Evolutionary conservation across 2,329 filamentous ascomycete genomes (phyloP).

Genomic region (Talaromyces sp.): DNA sequence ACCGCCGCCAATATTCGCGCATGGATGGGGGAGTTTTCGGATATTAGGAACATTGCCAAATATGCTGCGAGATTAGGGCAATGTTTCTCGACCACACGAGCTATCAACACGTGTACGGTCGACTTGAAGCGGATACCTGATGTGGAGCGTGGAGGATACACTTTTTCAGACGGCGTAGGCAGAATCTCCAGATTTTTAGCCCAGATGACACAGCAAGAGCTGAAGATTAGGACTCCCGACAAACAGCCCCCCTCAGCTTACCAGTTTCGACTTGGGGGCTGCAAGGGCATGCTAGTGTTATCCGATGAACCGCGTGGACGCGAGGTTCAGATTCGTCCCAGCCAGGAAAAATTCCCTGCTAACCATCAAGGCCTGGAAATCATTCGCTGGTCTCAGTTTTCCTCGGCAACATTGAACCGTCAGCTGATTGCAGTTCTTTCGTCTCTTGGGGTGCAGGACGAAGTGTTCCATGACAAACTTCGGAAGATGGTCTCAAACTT

Average conservation of each 20-base stretch:
- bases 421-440: conserved; percentile 87
- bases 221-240: conserved; percentile 56
- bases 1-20: conserved; percentile 72
- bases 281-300: conserved; percentile 80
- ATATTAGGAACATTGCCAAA: conserved; percentile 82
- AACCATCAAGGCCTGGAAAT: conserved; percentile 74
- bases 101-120: conserved; percentile 62
- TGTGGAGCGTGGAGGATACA: conserved; percentile 63
- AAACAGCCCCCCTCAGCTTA: conserved; percentile 70
- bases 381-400: conserved; percentile 72
- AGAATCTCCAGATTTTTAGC: conserved; percentile 82
- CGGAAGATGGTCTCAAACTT: conserved; percentile 65
- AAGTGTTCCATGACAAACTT: conserved; percentile 66
- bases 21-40: conserved; percentile 81
- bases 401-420: conserved; percentile 77
- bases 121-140: conserved; percentile 62
- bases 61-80: conserved; percentile 86
- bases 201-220: conserved; percentile 66
- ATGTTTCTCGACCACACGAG: conserved; percentile 89
- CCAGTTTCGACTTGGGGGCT: conserved; percentile 88
- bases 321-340: conserved; percentile 74
- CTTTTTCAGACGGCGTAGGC: conserved; percentile 88
- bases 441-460: conserved; percentile 66
- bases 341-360: conserved; percentile 82
- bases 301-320: conserved; percentile 65